Base-by-base conservation (phyloP, 2,329 filamentous ascomycete species). In the Orbilia brochopaga region DNA sequence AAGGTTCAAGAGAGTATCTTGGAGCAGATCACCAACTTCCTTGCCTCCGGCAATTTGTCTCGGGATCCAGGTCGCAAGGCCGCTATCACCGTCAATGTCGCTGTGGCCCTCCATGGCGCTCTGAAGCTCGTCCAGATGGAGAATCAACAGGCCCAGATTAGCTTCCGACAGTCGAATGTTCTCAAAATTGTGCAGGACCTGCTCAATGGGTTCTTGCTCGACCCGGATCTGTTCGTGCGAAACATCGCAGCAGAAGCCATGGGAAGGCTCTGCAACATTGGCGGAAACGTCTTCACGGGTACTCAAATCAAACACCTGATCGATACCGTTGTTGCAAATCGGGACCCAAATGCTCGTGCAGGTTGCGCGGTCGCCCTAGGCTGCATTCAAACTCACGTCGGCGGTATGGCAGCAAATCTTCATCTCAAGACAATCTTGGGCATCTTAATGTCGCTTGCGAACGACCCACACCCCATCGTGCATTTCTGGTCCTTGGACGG, bases 381-480 rank as follows among this genome's bases (percentile, higher is more conserved):
- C 7, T 90, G 89, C 64, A 97, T 99, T 57, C 92, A 99, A 80
- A 90, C 91, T 17, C 92, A 96, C 79, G 90, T 99, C 35, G 95
- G 94, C 65, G 93, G 94, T 64, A 97, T 99, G 92, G 94, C 94
- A 59, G 94, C 94, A 61, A 92, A 92, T 2, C 92, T 94, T 76
- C 94, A 99, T 78, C 84, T 99, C 56, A 97, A 97, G 81, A 97
- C 92, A 1, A 97, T 99, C 55, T 85, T 97, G n/a, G 90, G 93
- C 17, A 95, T 99, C 42, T 82, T 99, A n/a, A 96, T 97, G 90
- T 97, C 94, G 6, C 84, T 99, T 8, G 93, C 92, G 79, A 96
- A 92, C 76, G 94, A 99, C 77, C 91, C 93, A 19, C 94, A 99
- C 78, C 92, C 94, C 0, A 88, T 90, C 0, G 94, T 99, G 7